These are phyloP conservation scores for Postia placenta DNA, from an alignment of 768 basidiomycete genomes.

Conservation along the genomic window DNA sequence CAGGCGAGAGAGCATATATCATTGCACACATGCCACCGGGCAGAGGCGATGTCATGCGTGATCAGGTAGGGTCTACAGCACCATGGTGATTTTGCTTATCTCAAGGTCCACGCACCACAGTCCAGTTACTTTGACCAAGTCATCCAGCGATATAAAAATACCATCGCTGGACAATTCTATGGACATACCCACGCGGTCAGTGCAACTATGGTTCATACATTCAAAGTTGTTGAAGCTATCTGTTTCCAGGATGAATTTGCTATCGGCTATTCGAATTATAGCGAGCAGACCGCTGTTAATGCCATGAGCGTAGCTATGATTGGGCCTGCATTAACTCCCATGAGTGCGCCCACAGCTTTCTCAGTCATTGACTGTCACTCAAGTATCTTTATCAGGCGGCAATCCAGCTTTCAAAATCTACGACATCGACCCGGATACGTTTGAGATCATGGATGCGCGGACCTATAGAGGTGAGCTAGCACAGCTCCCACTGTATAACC, in stretches of 20 bases:
- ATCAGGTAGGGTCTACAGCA: constrained; percentile 46
- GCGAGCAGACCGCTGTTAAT: constrained; percentile 35
- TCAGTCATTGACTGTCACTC: neutral
- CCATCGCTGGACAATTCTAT: constrained; percentile 56
- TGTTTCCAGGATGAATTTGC: constrained; percentile 47
- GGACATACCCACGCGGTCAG: constrained; percentile 50
- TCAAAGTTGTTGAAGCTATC: constrained; percentile 29
- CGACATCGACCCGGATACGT: constrained; percentile 61
- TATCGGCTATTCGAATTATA: constrained; percentile 52
- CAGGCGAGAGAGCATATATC: constrained; percentile 56
- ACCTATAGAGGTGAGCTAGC: constrained; percentile 40
- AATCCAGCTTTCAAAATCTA: constrained; percentile 56
- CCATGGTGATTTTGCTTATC: too few species aligned
- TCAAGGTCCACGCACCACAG: too few species aligned
- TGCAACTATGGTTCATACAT: constrained; percentile 36
- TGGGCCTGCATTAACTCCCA: constrained; percentile 52
- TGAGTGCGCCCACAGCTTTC: constrained; percentile 29
- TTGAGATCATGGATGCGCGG: constrained; percentile 54
- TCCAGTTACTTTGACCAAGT: constrained; percentile 62
- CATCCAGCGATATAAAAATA: constrained; percentile 51
- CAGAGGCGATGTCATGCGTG: constrained; percentile 38
- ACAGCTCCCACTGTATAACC: neutral
- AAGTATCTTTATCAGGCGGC: constrained; percentile 32
- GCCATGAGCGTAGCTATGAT: constrained; percentile 44
- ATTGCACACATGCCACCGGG: constrained; percentile 56